Percentiles rank a stretch among this genome's conserved stretches.
Conservation (phyloP, 495 filamentous ascomycete species). For the Penicillium parvum region DNA sequence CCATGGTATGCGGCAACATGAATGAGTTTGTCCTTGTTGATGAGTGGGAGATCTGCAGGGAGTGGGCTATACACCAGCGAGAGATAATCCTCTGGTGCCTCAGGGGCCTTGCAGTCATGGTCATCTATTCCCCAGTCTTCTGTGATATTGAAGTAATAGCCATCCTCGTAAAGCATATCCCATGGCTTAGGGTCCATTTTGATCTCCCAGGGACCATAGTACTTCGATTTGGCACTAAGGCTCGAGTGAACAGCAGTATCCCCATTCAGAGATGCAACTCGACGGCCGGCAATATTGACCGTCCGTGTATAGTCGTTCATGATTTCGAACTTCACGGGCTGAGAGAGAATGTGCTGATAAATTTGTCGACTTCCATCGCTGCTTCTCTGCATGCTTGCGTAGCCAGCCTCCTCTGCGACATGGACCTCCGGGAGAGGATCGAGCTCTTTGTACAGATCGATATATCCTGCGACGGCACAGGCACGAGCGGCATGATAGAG, state of each 20-base stretch:
- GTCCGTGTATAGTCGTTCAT: conserved; percentile 28
- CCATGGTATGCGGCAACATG: conserved; percentile 7
- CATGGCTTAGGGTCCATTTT: not conserved
- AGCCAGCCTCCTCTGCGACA: conserved; percentile 28
- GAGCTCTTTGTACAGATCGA: conserved; percentile 25
- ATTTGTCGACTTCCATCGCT: conserved; percentile 17
- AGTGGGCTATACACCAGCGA: conserved; percentile 5
- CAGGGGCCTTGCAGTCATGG: conserved; percentile 3
- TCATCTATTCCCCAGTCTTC: conserved; percentile 12
- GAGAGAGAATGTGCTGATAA: conserved; percentile 22
- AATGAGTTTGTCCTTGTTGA: conserved; percentile 9
- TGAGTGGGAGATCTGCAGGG: conserved; percentile 4
- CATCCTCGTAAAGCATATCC: not conserved
- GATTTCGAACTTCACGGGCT: conserved; percentile 16
- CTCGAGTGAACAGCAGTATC: conserved; percentile 23
- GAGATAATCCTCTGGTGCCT: conserved; percentile 5
- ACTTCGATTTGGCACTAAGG: conserved; percentile 3
- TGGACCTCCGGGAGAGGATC: conserved; percentile 26
- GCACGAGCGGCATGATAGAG: conserved; percentile 29
- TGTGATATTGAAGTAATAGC: conserved; percentile 11
- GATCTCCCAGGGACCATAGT: conserved; percentile 1
- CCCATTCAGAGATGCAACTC: conserved; percentile 18
- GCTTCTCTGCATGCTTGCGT: conserved; percentile 7
- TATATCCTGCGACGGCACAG: conserved; percentile 29
- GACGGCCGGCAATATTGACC: conserved; percentile 12